Percentiles rank a stretch among this genome's conserved stretches.
Conservation (phyloP, 495 filamentous ascomycete species). For the Aspergillus hancockii region DNA sequence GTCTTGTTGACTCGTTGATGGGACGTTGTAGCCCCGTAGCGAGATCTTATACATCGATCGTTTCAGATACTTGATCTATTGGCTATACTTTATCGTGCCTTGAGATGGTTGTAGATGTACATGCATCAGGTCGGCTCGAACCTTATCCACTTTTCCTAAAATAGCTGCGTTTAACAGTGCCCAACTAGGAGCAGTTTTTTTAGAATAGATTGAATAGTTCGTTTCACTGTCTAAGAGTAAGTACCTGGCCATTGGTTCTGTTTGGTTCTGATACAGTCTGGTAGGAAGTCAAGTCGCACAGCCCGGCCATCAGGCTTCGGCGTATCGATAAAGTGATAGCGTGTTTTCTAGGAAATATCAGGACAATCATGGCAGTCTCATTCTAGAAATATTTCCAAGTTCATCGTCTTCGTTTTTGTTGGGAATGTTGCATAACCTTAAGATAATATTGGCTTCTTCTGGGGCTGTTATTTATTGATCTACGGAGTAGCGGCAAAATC, state of each 20-base stretch:
- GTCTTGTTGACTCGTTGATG: neutral
- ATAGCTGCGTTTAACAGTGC: neutral
- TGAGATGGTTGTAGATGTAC: neutral
- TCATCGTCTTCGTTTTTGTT: neutral
- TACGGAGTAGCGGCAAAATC: neutral
- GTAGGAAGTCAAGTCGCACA: neutral
- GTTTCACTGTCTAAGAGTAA: neutral
- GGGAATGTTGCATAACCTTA: neutral
- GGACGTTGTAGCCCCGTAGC: neutral
- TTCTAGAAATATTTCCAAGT: neutral
- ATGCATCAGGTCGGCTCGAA: neutral
- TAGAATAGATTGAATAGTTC: neutral
- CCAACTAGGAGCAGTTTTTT: neutral
- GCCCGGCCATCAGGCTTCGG: neutral
- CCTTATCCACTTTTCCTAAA: neutral
- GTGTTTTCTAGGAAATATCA: neutral
- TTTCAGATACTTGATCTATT: neutral
- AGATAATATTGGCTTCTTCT: neutral
- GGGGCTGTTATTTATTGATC: too few species aligned
- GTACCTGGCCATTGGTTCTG: neutral
- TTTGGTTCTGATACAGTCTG: neutral
- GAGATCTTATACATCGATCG: neutral
- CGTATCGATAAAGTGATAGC: neutral
- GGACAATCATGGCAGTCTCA: neutral
- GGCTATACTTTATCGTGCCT: neutral